phyloP scores from a whole-genome alignment of 139 green algal genomes.

The Coelastrella sp. region DNA sequence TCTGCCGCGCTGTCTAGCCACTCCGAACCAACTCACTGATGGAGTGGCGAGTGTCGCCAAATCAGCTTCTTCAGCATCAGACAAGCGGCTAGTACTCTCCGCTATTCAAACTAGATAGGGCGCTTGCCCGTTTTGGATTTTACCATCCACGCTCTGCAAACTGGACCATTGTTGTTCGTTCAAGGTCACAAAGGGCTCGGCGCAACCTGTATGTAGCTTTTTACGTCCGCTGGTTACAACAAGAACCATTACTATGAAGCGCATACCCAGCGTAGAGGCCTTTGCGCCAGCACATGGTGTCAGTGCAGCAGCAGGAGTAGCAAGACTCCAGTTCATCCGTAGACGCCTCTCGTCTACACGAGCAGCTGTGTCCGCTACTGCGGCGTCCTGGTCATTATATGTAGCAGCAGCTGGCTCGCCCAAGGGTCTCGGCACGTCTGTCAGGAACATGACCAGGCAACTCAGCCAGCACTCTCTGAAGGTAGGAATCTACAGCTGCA shows the following conservation, averaged over 20 bases:
- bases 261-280: not conserved
- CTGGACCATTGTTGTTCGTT: no score
- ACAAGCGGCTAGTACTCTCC: no score
- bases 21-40: no score
- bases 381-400: constrained; percentile 6
- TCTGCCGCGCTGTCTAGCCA: no score
- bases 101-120: no score
- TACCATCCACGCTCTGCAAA: no score
- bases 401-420: not conserved
- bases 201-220: not conserved
- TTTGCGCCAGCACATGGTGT: not conserved
- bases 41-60: no score
- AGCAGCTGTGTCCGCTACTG: not conserved
- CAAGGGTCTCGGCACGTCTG: not conserved
- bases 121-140: no score
- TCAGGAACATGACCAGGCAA: constrained; percentile 2
- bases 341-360: not conserved
- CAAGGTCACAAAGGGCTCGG: no score
- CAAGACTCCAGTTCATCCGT: not conserved
- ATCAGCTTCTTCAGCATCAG: no score
- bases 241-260: not conserved
- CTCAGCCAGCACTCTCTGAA: constrained; percentile 37
- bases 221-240: not conserved
- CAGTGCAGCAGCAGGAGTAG: not conserved
- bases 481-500: no score